Evolutionary conservation across 768 basidiomycete species (phyloP), one percentile per base, ranked within the genome.

Genomic region (Gloeophyllum trabeum): DNA sequence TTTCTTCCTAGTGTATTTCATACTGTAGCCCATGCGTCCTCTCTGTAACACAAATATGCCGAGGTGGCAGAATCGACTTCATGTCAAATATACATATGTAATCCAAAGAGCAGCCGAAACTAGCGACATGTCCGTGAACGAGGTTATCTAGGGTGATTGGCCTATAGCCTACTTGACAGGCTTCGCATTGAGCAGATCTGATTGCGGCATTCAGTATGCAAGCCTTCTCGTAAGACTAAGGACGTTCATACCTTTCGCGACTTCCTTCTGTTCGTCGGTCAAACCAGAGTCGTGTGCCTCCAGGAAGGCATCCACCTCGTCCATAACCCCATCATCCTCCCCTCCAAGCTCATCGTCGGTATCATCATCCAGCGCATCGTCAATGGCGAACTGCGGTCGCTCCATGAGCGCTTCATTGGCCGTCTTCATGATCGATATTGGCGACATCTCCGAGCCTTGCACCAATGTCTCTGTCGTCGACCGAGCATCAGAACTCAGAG

Each of bases 381-480:
- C 96, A 46, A 98, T 96, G n/a, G 90, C 90, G 57, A 99, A 99
- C 48, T 84, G 82, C 20, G 89, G 91, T 34, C 94, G 70, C 57
- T 94, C 87, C 82, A 93, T 82, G 36, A 90, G 68, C 23, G 87
- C 86, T 24, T 82, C 82, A 48, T 76, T 84, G 40, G 82, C 86
- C 0, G 79, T 81, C 51, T 81, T 70, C 38, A 88, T 66, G 65
- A 84, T 73, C 4, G 81, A 72, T 56, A 78, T 66, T 18, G 79
- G 72, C 20, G 76, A 72, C 3, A 55, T 51, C 12, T 47, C 54
- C 26, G 53, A 52, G 18, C 47, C 52, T 42, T 52, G 48, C 30
- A 45, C 46, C 5, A 48, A 42, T 10, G 54, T 45, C 23, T 54
- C 41, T 10, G 54, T 46, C n/a, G 48, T 30, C 14, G 19, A 37